Evolutionary conservation across 2,329 filamentous ascomycete species (phyloP).

Genomic region (Xylaria sp.): DNA sequence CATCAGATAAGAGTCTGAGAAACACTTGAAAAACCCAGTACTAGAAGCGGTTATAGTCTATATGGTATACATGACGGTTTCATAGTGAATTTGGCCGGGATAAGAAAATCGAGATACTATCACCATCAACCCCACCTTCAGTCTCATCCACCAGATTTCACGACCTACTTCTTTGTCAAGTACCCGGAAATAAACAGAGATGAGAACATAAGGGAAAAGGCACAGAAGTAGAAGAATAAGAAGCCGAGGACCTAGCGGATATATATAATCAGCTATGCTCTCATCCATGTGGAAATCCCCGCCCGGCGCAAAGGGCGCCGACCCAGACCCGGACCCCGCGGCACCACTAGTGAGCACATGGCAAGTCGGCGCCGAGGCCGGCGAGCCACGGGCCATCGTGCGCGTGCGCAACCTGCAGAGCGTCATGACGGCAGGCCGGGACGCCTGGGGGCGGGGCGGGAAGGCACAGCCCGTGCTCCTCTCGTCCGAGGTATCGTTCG

Average conservation of each 20-base stretch:
- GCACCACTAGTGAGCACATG: conserved; percentile 51
- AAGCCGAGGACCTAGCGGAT: background rate
- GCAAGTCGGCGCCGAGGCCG: conserved; percentile 52
- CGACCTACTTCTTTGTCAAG: background rate
- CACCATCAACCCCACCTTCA: background rate
- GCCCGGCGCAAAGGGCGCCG: conserved; percentile 34
- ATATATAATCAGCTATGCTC: conserved; percentile 35
- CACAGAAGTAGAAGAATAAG: background rate
- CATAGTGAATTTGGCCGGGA: background rate
- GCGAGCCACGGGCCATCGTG: conserved; percentile 63
- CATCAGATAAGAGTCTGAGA: background rate
- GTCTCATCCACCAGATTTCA: background rate
- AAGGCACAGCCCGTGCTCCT: conserved; percentile 71
- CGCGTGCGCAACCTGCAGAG: conserved; percentile 70
- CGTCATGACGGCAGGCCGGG: conserved; percentile 64
- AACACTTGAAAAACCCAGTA: background rate
- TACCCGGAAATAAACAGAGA: too few relatives aligned
- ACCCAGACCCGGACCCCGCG: conserved; percentile 41
- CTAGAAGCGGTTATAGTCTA: background rate
- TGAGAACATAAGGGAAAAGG: background rate
- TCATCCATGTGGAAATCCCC: conserved; percentile 42
- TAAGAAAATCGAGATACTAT: background rate
- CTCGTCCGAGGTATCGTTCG: conserved; percentile 68
- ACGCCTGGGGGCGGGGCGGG: conserved; percentile 72
- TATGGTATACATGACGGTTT: background rate